Base-by-base conservation (phyloP, 2,329 filamentous ascomycete genomes). In the Colletotrichum falcatum region DNA sequence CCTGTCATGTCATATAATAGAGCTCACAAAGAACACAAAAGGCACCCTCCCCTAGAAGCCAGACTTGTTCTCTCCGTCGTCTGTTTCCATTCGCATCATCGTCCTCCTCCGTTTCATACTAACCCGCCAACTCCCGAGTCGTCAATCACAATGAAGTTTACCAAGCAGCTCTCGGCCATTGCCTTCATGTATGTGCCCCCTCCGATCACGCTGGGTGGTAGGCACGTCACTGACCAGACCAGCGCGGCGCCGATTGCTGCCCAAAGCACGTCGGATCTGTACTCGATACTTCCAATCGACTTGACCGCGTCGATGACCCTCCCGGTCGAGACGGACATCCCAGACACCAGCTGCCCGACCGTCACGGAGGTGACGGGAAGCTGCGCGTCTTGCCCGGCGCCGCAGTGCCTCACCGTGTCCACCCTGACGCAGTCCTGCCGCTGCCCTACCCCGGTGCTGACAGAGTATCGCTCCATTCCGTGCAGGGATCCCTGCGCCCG, bases 361-460 rank as follows among this genome's bases (percentile, higher is more conserved):
- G 77, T 80, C 6, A 81, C 79, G 1, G 62, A 74, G 9, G 78
- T 77, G 8, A 51, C 70, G 4, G 75, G 76, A 11, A 66, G 76
- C n/a, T 82, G 81, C 74, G 76, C 77, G 16, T 80, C 78, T 1
- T 82, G 81, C 69, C 55, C 76, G 1, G 70, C 76, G 28, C 78
- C 76, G 14, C 59, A 75, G 63, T 82, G 81, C 58, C 63, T 81
- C 46, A 70, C 37, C 2, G 33, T 78, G 26, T 72, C 73, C 35
- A 81, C 79, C 6, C 61, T 81, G 23, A 78, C 74, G 26, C 78
- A 77, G 12, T 74, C 74, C 4, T 79, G 79, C 65, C 79, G 78
- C 35, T 82, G 81, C 56, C 78, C 79, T 1, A 58, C 70, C 7
- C 75, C 66, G 1, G 73, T 78, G 42, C 72, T 77, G 12, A 82